Evolutionary conservation across 805 yeast genomes (phyloP).

Genomic region (Lipomyces spencermartinsiae): DNA sequence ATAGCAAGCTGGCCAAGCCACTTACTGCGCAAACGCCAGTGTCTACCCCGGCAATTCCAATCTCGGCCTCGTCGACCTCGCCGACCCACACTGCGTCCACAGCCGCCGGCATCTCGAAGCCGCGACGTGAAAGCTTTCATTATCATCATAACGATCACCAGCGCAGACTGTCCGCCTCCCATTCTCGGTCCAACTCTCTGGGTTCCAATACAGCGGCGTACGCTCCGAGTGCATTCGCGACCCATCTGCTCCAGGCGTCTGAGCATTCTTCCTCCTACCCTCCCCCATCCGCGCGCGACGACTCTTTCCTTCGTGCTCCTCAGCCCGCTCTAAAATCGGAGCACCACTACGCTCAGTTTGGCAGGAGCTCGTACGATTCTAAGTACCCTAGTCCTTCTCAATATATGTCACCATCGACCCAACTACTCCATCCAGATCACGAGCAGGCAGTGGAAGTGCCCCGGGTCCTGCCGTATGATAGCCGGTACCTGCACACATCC

Average conservation of each 20-base stretch:
- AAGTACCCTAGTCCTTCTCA: neutral
- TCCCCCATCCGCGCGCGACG: slow-evolving; percentile 6
- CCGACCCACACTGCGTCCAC: slow-evolving; percentile 12
- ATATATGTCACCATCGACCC: neutral
- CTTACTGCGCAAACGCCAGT: neutral
- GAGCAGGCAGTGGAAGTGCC: neutral
- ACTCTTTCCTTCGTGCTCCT: slow-evolving; percentile 16
- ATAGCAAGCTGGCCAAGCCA: slow-evolving; percentile 25
- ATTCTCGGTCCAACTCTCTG: slow-evolving; percentile 6
- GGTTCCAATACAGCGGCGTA: slow-evolving; percentile 13
- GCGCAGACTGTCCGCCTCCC: slow-evolving; percentile 11
- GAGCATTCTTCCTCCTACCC: slow-evolving; percentile 8
- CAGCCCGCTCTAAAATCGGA: slow-evolving; percentile 14
- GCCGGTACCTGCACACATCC: neutral
- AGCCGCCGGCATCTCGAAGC: slow-evolving; percentile 19
- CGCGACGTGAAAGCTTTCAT: slow-evolving; percentile 24
- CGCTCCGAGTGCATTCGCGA: slow-evolving; percentile 19
- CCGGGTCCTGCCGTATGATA: slow-evolving; percentile 5
- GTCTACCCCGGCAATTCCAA: neutral
- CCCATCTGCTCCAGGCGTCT: slow-evolving; percentile 16
- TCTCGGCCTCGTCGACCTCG: neutral
- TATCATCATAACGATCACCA: slow-evolving; percentile 15
- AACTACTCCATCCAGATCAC: neutral
- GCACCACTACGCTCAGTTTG: neutral
- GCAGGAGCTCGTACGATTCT: neutral